Base-by-base conservation (phyloP, 805 yeast species). In the Myxozyma geophila region DNA sequence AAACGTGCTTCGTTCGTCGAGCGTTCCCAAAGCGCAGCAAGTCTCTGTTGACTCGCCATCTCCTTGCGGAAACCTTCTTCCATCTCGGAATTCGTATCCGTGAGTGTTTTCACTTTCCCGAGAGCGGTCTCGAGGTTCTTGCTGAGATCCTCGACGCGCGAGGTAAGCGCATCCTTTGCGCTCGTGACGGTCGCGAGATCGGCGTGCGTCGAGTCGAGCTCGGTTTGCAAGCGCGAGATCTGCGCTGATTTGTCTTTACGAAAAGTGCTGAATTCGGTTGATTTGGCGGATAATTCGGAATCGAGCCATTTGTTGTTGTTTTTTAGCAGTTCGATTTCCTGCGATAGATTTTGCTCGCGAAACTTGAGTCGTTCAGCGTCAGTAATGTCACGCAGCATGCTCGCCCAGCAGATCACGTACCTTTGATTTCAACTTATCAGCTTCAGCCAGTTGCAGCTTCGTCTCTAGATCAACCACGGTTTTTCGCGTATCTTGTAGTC, bases 21-120 rank as follows among this genome's bases (percentile, higher is more conserved):
- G 55, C 79, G 82, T 56, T 86, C 85, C 59, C 87, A 78, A 17
- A 89, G 76, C 49, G 82, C 84, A 5, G 84, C 77, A 44, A 87
- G 74, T 55, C 88, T 84, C 55, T 87, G 87, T 73, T 87, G 90
- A 51, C 84, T 75, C 1, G 83, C 73, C 75, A 86, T 81, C 71
- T 87, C 92, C 39, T 81, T 81, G 19, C 81, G 68, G 70, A 84
- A 85, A 43, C 81, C 83, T 41, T 81, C 83, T 67, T 85, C 81
- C 44, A 80, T 79, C 1, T 73, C 62, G 0, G 80, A 73, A 12
- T 77, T 67, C 35, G 80, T 77, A 67, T 81, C 84, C 28, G 80
- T 80, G 35, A 87, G 72, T 3, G 79, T 76, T 67, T 82, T 83
- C 33, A 85, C 73, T 59, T 83, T 78, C 1, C 78, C 67, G 35